A percentile compares a stretch with the other conserved stretches of the same genome.
phyloP scores from a whole-genome alignment of 2,329 filamentous ascomycete genomes.

The Thielaviopsis euricoi region DNA sequence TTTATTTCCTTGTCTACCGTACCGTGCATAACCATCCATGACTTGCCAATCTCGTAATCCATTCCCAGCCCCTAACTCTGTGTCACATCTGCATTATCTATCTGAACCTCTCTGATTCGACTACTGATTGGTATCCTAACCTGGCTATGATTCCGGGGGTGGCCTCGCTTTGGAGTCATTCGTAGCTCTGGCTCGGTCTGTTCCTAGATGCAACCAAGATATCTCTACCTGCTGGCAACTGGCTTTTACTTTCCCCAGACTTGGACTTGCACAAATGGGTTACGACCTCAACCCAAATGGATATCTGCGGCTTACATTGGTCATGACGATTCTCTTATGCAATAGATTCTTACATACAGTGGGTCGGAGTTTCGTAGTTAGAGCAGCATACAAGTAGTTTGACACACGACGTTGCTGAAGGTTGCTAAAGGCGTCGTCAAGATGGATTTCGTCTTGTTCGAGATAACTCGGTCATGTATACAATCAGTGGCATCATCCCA shows the following conservation, averaged over 20 bases:
- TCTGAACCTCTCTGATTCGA: not conserved
- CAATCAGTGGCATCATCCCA: too few species aligned
- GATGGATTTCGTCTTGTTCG: too few species aligned
- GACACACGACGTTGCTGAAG: too few species aligned
- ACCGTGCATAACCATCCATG: not conserved
- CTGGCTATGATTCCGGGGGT: not conserved
- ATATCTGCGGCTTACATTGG: not conserved
- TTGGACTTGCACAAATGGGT: not conserved
- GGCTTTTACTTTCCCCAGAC: not conserved
- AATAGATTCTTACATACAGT: not conserved
- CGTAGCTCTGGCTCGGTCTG: not conserved
- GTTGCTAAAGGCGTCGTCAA: too few species aligned
- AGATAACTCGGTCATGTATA: too few species aligned
- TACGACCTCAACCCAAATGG: too few species aligned
- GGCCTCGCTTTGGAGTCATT: conserved; percentile 1
- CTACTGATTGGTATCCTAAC: not conserved
- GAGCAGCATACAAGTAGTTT: too few species aligned
- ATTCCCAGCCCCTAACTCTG: not conserved
- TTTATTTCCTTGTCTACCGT: too few species aligned
- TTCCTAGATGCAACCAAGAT: not conserved
- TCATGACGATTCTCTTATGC: not conserved
- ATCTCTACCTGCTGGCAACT: too few species aligned
- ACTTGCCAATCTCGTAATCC: too few species aligned
- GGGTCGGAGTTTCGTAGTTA: not conserved
- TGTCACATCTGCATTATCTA: conserved; percentile 3